phyloP scores from a whole-genome alignment of 257 asterid species.

The Osmanthus fragrans region DNA sequence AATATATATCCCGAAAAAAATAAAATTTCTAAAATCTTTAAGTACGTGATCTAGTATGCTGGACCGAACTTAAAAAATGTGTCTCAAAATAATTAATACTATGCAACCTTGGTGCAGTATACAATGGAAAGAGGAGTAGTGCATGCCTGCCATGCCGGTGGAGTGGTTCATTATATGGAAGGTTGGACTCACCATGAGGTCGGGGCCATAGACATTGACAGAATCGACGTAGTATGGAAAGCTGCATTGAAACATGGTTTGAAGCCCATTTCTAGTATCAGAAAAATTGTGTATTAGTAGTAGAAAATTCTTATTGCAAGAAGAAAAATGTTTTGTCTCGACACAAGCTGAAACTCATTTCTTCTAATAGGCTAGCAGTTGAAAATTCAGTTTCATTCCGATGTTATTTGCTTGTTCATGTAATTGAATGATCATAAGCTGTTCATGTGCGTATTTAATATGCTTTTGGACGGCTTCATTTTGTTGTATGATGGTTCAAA shows the following conservation, averaged over 20 bases:
- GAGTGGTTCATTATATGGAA: slow-evolving; percentile 74
- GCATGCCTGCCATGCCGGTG: slow-evolving; percentile 96
- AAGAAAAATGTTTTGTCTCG: neutral
- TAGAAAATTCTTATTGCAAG: neutral
- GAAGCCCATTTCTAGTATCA: slow-evolving; percentile 51
- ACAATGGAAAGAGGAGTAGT: slow-evolving; percentile 94
- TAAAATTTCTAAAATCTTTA: neutral
- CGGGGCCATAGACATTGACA: slow-evolving; percentile 79
- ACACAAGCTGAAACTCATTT: slow-evolving; percentile 1
- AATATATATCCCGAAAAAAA: too few relatives aligned
- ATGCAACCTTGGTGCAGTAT: slow-evolving; percentile 45
- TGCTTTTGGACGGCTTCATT: neutral
- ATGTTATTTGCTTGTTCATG: slow-evolving; percentile 2
- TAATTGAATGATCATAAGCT: neutral
- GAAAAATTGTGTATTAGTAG: neutral
- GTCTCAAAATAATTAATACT: neutral
- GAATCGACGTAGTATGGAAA: slow-evolving; percentile 79
- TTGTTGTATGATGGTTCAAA: too few relatives aligned
- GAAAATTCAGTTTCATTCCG: neutral
- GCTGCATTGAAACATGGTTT: slow-evolving; percentile 86
- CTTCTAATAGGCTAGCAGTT: neutral
- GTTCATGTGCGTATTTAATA: neutral
- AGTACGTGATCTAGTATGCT: neutral
- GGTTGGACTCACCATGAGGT: slow-evolving; percentile 93
- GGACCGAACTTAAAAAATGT: neutral